Conservation (phyloP, 192 early-diverging fungal species). For the Entomortierella lignicola region DNA sequence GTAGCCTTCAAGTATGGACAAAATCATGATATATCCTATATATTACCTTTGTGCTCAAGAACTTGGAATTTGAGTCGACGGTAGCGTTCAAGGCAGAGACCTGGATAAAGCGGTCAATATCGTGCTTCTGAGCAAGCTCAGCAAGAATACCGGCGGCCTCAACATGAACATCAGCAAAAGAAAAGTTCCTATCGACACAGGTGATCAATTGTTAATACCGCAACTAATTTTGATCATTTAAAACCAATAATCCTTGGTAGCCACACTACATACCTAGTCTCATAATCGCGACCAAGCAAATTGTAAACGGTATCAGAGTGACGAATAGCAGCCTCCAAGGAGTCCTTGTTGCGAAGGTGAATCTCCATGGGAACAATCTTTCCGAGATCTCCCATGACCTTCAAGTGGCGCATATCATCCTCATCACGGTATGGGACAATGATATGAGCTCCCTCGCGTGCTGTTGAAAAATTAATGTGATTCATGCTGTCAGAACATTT, state of each 20-base stretch:
- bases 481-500: neutral
- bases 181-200: constrained; percentile 84
- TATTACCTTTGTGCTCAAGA: constrained; percentile 86
- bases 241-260: neutral
- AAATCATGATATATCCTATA: neutral
- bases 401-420: constrained; percentile 89
- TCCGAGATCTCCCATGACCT: constrained; percentile 94
- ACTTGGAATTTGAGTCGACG: constrained; percentile 78
- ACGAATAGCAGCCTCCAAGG: constrained; percentile 84
- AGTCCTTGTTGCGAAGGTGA: constrained; percentile 87
- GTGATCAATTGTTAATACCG: no score
- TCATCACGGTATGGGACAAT: constrained; percentile 90
- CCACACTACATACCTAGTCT: constrained; percentile 74
- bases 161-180: constrained; percentile 85
- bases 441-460: constrained; percentile 89
- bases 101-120: constrained; percentile 89
- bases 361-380: constrained; percentile 93
- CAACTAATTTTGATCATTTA: no score
- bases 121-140: constrained; percentile 78
- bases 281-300: constrained; percentile 90
- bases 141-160: constrained; percentile 87
- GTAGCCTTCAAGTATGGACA: neutral
- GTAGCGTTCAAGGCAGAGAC: constrained; percentile 88
- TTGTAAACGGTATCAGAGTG: constrained; percentile 98
- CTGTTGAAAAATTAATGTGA: constrained; percentile 49